Percentiles rank a stretch among this genome's conserved stretches.
Conservation (phyloP, 2,329 filamentous ascomycete genomes). For the Exophiala calicioides region DNA sequence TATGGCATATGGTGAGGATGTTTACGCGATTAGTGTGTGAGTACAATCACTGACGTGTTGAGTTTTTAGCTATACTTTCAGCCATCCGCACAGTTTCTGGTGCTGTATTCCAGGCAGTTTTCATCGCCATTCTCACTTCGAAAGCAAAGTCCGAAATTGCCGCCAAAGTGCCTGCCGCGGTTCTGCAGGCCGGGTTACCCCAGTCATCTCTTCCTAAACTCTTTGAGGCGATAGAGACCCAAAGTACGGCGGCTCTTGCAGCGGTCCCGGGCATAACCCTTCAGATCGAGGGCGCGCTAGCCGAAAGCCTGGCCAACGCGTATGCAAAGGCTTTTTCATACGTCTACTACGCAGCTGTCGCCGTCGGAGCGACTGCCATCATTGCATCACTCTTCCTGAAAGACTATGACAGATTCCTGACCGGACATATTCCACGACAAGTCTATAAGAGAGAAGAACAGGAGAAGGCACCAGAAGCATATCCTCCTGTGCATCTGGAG, state of each 20-base stretch:
- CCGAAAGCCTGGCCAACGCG: neutral
- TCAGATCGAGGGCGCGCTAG: neutral
- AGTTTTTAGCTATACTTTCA: neutral
- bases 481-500: too few species aligned
- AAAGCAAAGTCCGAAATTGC: neutral
- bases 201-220: neutral
- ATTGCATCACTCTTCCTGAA: too few species aligned
- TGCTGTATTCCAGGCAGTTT: neutral
- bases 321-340: neutral
- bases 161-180: neutral
- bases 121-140: neutral
- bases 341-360: neutral
- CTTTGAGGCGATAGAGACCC: neutral
- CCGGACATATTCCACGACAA: too few species aligned
- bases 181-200: neutral
- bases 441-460: too few species aligned
- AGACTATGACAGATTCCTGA: too few species aligned
- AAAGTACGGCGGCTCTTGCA: neutral
- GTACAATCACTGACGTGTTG: neutral
- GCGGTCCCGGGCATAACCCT: neutral
- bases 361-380: too few species aligned
- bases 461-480: too few species aligned
- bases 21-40: too few species aligned
- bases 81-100: neutral
- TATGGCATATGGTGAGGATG: too few species aligned